Evolutionary conservation across 257 asterid genomes (phyloP).

Genomic region (Fraxinus excelsior): DNA sequence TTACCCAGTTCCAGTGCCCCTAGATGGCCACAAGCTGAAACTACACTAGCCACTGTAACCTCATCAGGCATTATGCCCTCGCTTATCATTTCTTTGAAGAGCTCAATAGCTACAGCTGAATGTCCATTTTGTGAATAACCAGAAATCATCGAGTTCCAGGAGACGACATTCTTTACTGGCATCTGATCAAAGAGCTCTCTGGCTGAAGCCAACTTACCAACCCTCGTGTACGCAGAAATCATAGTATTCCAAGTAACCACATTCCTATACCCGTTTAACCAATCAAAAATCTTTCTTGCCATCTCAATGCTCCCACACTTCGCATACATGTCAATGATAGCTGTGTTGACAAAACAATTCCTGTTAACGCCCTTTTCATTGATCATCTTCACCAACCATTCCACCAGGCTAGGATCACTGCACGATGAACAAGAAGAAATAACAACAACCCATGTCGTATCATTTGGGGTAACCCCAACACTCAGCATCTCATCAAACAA

Average conservation of each 20-base stretch:
- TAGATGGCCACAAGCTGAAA: constrained; percentile 82
- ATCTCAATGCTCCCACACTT: constrained; percentile 60
- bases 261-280: constrained; percentile 42
- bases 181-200: constrained; percentile 53
- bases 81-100: constrained; percentile 58
- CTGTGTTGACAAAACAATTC: constrained; percentile 54
- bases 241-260: constrained; percentile 69
- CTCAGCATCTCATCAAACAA: constrained; percentile 59
- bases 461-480: constrained; percentile 49
- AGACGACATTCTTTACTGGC: constrained; percentile 58
- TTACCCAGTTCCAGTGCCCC: constrained; percentile 64
- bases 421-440: constrained; percentile 61
- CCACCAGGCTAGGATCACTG: constrained; percentile 51
- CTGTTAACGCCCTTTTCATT: constrained; percentile 31
- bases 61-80: constrained; percentile 54
- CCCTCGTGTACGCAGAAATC: constrained; percentile 63
- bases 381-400: constrained; percentile 44
- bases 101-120: constrained; percentile 58
- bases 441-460: constrained; percentile 64
- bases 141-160: constrained; percentile 79
- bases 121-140: constrained; percentile 78
- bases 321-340: constrained; percentile 74
- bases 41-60: constrained; percentile 62
- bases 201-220: constrained; percentile 59
- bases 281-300: constrained; percentile 62